Conservation (phyloP, 108 stramenopile species). For the Nitzschia sp. region DNA sequence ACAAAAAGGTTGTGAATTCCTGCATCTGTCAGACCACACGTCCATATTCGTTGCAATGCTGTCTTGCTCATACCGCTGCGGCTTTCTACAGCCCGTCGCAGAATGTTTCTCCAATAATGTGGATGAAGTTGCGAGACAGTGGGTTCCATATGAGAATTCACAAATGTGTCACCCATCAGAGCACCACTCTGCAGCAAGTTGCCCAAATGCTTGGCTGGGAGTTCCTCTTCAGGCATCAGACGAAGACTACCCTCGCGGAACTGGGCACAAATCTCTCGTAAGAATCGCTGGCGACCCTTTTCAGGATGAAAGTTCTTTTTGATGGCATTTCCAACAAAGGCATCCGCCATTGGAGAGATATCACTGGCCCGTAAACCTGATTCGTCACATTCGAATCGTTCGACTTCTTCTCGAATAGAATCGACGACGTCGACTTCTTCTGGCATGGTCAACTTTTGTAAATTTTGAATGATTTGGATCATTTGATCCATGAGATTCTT, state of each 20-base stretch:
- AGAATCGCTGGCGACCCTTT: conserved; percentile 57
- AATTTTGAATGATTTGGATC: conserved; percentile 56
- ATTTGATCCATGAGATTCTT: conserved; percentile 57
- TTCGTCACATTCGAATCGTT: conserved; percentile 25
- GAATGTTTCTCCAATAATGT: conserved; percentile 33
- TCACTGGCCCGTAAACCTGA: conserved; percentile 27
- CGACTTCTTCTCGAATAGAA: conserved; percentile 49
- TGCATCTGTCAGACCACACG: conserved; percentile 76
- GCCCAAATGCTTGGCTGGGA: conserved; percentile 46
- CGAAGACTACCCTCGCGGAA: conserved; percentile 39
- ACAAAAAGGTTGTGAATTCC: conserved; percentile 82
- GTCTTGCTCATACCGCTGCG: conserved; percentile 22
- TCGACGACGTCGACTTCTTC: conserved; percentile 60
- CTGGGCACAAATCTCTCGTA: conserved; percentile 45
- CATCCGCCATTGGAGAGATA: conserved; percentile 53
- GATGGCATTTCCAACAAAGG: conserved; percentile 64
- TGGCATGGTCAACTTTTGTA: conserved; percentile 59
- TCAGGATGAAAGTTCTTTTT: conserved; percentile 73
- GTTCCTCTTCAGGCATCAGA: conserved; percentile 42
- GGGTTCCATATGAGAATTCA: conserved; percentile 30
- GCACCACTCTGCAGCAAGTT: conserved; percentile 19
- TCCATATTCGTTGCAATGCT: conserved; percentile 70
- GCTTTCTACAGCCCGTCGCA: conserved; percentile 24
- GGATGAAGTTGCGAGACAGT: conserved; percentile 18
- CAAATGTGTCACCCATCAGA: conserved; percentile 36